phyloP scores from a whole-genome alignment of 495 filamentous ascomycete species.

The Mytilinidion resinicola region DNA sequence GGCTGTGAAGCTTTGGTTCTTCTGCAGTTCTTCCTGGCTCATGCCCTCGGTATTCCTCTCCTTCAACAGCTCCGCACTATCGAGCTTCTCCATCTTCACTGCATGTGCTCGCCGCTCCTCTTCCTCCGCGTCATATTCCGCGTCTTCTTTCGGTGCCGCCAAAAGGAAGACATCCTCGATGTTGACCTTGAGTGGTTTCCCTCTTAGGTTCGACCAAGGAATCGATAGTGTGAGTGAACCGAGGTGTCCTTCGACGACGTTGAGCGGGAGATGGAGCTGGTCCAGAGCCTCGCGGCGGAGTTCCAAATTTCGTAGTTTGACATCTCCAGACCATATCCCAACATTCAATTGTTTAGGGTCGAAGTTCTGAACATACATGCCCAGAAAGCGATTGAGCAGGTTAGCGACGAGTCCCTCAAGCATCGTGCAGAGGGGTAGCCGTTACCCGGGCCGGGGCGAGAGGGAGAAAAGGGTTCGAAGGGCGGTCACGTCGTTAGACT shows the following conservation, averaged over 20 bases:
- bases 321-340: constrained; percentile 96
- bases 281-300: constrained; percentile 90
- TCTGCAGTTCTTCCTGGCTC: constrained; percentile 87
- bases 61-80: constrained; percentile 88
- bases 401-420: constrained; percentile 70
- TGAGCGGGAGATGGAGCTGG: constrained; percentile 89
- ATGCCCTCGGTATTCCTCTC: constrained; percentile 88
- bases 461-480: not conserved
- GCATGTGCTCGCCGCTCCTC: constrained; percentile 74
- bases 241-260: constrained; percentile 92
- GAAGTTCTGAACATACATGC: constrained; percentile 99
- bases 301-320: constrained; percentile 85
- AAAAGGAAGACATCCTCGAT: constrained; percentile 96
- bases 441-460: constrained; percentile 26
- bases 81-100: constrained; percentile 95
- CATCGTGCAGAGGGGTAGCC: constrained; percentile 46
- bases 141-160: constrained; percentile 88
- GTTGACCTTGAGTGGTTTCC: constrained; percentile 85
- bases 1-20: constrained; percentile 92
- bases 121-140: constrained; percentile 86
- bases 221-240: constrained; percentile 85
- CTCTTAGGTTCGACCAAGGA: constrained; percentile 91
- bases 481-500: constrained; percentile 18
- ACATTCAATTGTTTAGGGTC: constrained; percentile 94
- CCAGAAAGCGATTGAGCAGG: constrained; percentile 95